phyloP scores from a whole-genome alignment of 1,284 basidiomycete species.

The Ustilago hordei region DNA sequence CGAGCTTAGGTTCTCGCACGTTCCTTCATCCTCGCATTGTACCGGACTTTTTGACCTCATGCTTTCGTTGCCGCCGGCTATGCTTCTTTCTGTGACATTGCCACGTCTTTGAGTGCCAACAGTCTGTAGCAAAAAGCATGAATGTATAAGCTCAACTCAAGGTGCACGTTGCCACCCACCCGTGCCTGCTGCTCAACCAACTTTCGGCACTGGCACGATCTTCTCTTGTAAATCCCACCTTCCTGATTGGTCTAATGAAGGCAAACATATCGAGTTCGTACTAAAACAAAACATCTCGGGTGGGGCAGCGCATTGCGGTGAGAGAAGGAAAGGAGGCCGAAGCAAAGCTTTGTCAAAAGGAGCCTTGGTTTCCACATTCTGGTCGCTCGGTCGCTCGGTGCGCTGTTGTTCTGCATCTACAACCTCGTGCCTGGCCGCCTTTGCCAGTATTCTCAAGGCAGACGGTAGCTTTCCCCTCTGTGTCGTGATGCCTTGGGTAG shows the following conservation, averaged over 20 bases:
- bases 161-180: constrained; percentile 28
- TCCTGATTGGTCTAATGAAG: constrained; percentile 9
- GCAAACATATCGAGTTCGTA: background rate
- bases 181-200: constrained; percentile 3
- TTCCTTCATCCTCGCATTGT: constrained; percentile 1
- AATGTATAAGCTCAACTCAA: too few relatives aligned
- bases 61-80: background rate
- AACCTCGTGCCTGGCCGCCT: background rate
- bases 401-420: background rate
- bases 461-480: too few relatives aligned
- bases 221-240: constrained; percentile 3
- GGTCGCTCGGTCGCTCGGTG: too few relatives aligned
- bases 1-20: constrained; percentile 14
- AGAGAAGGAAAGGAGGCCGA: too few relatives aligned
- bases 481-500: too few relatives aligned
- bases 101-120: background rate
- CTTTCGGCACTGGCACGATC: constrained; percentile 1
- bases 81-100: constrained; percentile 1
- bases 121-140: too few relatives aligned
- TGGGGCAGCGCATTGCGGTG: background rate
- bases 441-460: too few relatives aligned
- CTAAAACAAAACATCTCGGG: background rate
- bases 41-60: background rate
- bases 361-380: too few relatives aligned
- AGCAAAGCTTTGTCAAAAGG: too few relatives aligned